These are phyloP conservation scores for Candida sphagnicola DNA, from an alignment of 805 yeast genomes.

Conservation along the genomic window DNA sequence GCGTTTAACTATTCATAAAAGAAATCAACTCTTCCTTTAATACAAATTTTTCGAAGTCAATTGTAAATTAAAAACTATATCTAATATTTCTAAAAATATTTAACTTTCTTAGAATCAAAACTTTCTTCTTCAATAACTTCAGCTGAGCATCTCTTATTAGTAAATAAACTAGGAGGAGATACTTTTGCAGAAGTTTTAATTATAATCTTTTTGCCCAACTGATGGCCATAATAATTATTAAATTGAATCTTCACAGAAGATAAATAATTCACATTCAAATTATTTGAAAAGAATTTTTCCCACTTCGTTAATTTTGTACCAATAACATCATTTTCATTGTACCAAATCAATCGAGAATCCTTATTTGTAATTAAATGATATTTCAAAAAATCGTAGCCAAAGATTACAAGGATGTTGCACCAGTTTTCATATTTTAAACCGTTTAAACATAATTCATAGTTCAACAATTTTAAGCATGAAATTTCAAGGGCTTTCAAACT, in stretches of 20 bases:
- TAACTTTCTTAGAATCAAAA: neutral
- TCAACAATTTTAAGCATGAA: constrained; percentile 46
- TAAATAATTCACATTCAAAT: constrained; percentile 20
- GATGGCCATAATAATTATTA: constrained; percentile 23
- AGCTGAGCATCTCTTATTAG: constrained; percentile 8
- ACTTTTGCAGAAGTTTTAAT: constrained; percentile 7
- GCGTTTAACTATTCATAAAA: too few relatives aligned
- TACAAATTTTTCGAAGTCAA: too few relatives aligned
- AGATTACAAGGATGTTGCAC: constrained; percentile 40
- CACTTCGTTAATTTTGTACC: constrained; percentile 23
- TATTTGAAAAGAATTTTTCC: constrained; percentile 20
- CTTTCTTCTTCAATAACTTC: constrained; percentile 4
- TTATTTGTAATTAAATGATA: constrained; percentile 25
- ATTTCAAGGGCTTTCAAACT: constrained; percentile 54
- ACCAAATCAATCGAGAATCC: constrained; percentile 23
- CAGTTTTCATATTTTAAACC: constrained; percentile 44
- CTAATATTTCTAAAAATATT: neutral
- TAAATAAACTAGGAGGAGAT: neutral
- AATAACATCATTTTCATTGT: constrained; percentile 14
- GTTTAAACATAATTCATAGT: constrained; percentile 56
- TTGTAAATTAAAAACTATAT: too few relatives aligned
- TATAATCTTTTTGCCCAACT: constrained; percentile 26
- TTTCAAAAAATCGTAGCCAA: constrained; percentile 41
- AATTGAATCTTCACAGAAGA: constrained; percentile 22
- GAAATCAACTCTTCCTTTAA: too few relatives aligned